phyloP scores from a whole-genome alignment of 176 grass and related monocot species.

The Juncus effusus region DNA sequence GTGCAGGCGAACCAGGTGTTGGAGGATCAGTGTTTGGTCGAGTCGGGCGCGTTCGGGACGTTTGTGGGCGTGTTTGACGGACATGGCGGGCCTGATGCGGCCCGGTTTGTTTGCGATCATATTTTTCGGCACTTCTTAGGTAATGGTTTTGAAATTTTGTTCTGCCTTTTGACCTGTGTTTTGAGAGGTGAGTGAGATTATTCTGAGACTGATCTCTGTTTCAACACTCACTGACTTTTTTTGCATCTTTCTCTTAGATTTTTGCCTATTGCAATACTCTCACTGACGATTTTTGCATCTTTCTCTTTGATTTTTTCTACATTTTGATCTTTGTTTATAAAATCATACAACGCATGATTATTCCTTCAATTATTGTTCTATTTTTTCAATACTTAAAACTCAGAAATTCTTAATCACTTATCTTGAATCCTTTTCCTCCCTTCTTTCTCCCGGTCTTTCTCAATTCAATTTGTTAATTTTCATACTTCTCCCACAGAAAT shows the following conservation, averaged over 20 bases:
- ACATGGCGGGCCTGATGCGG: conserved; percentile 65
- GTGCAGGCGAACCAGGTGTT: conserved; percentile 86
- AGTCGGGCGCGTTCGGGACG: conserved; percentile 71
- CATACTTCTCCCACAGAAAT: conserved; percentile 50
- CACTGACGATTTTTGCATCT: not conserved
- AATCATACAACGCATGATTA: too few relatives aligned
- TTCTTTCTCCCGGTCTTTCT: too few relatives aligned
- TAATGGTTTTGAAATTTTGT: conserved; percentile 11
- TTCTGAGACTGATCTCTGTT: not conserved
- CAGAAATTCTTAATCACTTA: too few relatives aligned
- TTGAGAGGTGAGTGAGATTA: too few relatives aligned
- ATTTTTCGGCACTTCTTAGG: conserved; percentile 58
- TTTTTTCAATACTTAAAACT: too few relatives aligned
- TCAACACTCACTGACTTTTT: too few relatives aligned
- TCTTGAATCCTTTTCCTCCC: too few relatives aligned
- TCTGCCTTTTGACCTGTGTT: not conserved
- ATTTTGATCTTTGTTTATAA: not conserved
- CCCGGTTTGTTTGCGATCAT: conserved; percentile 80
- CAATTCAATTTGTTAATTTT: too few relatives aligned
- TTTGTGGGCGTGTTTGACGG: conserved; percentile 75
- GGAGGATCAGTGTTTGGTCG: conserved; percentile 89
- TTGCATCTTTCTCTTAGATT: too few relatives aligned
- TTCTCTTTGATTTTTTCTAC: not conserved
- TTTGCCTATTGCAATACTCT: too few relatives aligned
- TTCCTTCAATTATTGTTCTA: too few relatives aligned